Evolutionary conservation across 108 stramenopile species (phyloP).

Genomic region (Fragilariopsis cylindrus): DNA sequence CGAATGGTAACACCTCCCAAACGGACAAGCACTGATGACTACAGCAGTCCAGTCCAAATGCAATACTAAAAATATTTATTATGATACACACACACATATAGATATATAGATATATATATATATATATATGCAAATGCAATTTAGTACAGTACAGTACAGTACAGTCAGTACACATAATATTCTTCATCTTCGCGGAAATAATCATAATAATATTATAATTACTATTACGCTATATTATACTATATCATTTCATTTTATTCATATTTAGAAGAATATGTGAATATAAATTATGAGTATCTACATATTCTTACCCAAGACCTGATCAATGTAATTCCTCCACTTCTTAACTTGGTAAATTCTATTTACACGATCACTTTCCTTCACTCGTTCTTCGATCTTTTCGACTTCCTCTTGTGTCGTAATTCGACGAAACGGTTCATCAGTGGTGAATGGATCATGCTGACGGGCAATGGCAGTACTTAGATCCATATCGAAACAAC

Average conservation of each 20-base stretch:
- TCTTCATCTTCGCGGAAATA: too few species aligned
- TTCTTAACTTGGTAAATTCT: slow-evolving; percentile 24
- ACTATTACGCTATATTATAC: not conserved
- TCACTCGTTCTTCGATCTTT: slow-evolving; percentile 19
- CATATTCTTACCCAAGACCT: slow-evolving; percentile 20
- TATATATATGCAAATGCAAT: too few species aligned
- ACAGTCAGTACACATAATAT: too few species aligned
- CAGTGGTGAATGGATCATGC: slow-evolving; percentile 14
- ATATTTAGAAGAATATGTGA: too few species aligned
- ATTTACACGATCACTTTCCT: slow-evolving; percentile 6
- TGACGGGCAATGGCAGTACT: slow-evolving; percentile 33
- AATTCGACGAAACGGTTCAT: slow-evolving; percentile 32
- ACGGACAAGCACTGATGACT: not conserved
- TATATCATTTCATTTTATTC: not conserved
- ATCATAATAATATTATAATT: too few species aligned
- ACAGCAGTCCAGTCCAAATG: not conserved
- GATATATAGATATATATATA: too few species aligned
- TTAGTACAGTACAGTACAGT: too few species aligned
- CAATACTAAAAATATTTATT: slow-evolving; percentile 2
- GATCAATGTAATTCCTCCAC: slow-evolving; percentile 37
- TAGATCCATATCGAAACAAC: slow-evolving; percentile 59
- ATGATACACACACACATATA: too few species aligned
- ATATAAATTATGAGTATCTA: too few species aligned
- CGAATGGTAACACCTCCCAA: slow-evolving; percentile 11
- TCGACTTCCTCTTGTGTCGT: slow-evolving; percentile 29